Evolutionary conservation across 2,329 filamentous ascomycete species (phyloP), one percentile per base, ranked within the genome.

Genomic region (Gliomastix tumulicola): DNA sequence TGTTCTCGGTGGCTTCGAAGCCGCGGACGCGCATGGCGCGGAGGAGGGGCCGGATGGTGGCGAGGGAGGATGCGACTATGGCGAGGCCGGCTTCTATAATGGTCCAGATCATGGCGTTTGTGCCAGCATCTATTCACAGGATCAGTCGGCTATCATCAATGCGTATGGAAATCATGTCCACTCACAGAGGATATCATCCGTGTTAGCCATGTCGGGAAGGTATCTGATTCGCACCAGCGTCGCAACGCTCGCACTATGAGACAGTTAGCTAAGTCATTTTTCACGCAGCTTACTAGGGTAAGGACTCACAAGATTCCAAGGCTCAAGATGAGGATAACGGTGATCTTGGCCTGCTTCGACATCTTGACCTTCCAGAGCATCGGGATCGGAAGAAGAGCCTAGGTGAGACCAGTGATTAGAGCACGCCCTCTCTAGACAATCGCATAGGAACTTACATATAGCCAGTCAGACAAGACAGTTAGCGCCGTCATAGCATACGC

Each of bases 291-390:
- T 19, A 12, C 4, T 17, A 20, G 18, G 12, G n/a, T n/a, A 10
- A n/a, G 4, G 34, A 17, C 62, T 47, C 50, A 66, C 37, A 74
- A 74, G 30, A 74, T 56, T 22, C 70, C 71, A 30, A 74, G 48
- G 3, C 69, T 61, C 15, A 74, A 51, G 30, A 74, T 64, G 12
- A 63, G 48, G 37, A 70, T 61, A 21, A 74, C 69, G 3, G 68
- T 74, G n/a, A 54, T 48, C 51, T 74, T 74, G 31, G 70, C 62
- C 43, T 71, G 69, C 18, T 48, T 55, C 2, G 63, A 68, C 70
- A 74, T 74, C 45, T 69, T 69, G 30, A 71, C 69, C 6, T 56
- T 60, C 71, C 70, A 74, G 12, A 74, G 56, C 66, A 74, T 72
- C 2, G 70, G 68, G 21, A 74, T 66, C 2, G 71, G 71, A 3